These are phyloP conservation scores for Arachis hypogaea DNA, from an alignment of 306 rosid species.

Conservation along the genomic window DNA sequence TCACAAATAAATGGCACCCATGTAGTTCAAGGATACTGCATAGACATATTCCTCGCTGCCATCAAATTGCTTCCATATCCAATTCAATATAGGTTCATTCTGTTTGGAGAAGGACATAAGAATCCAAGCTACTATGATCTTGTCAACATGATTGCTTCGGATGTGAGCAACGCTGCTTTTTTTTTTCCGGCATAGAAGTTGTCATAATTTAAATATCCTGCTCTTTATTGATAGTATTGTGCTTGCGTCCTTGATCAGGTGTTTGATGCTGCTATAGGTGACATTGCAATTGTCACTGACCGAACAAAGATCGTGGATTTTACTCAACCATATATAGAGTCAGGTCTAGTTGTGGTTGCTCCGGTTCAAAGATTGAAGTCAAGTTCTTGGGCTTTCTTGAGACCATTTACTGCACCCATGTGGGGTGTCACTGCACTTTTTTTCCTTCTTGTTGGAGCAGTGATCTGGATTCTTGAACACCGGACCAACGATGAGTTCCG, in stretches of 20 bases:
- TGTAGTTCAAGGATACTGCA: constrained; percentile 62
- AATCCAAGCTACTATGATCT: constrained; percentile 66
- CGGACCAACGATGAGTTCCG: constrained; percentile 74
- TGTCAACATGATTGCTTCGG: constrained; percentile 58
- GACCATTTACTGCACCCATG: constrained; percentile 67
- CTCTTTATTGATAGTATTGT: constrained; percentile 5
- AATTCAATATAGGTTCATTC: constrained; percentile 55
- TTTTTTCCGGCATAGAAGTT: background rate
- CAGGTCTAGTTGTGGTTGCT: constrained; percentile 79
- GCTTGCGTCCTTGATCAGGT: constrained; percentile 43
- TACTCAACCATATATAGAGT: constrained; percentile 81
- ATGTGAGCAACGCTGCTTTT: constrained; percentile 50
- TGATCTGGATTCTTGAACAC: constrained; percentile 84
- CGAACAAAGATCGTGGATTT: constrained; percentile 79
- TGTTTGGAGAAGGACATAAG: constrained; percentile 62
- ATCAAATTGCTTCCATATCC: constrained; percentile 67
- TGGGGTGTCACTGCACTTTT: constrained; percentile 67
- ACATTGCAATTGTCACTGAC: constrained; percentile 72
- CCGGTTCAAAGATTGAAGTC: constrained; percentile 55
- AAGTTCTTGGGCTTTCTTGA: constrained; percentile 71
- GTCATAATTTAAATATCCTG: background rate
- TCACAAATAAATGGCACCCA: constrained; percentile 53
- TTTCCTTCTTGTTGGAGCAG: constrained; percentile 69
- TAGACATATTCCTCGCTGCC: constrained; percentile 78
- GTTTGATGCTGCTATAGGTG: constrained; percentile 80